These are phyloP conservation scores for Candida arabinofermentans DNA, from an alignment of 805 yeast genomes.

Conservation along the genomic window DNA sequence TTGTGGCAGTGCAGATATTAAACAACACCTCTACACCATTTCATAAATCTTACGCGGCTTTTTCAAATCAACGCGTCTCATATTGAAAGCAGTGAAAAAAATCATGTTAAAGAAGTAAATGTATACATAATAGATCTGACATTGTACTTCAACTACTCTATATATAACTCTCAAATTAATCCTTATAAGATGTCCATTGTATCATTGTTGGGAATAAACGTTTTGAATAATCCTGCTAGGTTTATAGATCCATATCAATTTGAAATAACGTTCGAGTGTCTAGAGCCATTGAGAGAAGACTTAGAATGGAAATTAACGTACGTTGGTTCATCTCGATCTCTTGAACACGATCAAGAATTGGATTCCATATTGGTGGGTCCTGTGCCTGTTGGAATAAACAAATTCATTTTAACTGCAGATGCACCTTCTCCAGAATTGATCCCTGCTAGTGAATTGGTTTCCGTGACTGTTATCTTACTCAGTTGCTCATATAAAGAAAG, in stretches of 20 bases:
- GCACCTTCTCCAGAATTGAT: constrained; percentile 95
- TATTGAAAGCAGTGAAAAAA: no score
- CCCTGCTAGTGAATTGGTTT: constrained; percentile 92
- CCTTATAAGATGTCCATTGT: constrained; percentile 74
- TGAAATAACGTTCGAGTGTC: constrained; percentile 95
- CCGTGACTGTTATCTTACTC: constrained; percentile 89
- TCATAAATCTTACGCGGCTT: background rate
- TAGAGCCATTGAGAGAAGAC: constrained; percentile 88
- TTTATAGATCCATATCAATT: constrained; percentile 93
- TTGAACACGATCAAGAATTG: constrained; percentile 94
- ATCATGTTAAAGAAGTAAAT: background rate
- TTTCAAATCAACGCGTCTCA: background rate
- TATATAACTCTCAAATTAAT: background rate
- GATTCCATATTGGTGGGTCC: constrained; percentile 98
- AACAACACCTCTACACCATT: no score
- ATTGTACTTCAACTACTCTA: background rate
- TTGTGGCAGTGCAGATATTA: background rate
- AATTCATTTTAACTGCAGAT: constrained; percentile 89
- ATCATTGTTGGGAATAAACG: constrained; percentile 85
- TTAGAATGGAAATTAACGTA: constrained; percentile 96
- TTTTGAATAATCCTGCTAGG: constrained; percentile 90
- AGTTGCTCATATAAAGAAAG: constrained; percentile 91
- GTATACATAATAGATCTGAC: no score
- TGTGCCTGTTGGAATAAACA: constrained; percentile 94
- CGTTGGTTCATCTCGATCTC: constrained; percentile 91